These are phyloP conservation scores for Ampelocalamus luodianensis DNA, from an alignment of 176 grass and related monocot species.

Conservation along the genomic window DNA sequence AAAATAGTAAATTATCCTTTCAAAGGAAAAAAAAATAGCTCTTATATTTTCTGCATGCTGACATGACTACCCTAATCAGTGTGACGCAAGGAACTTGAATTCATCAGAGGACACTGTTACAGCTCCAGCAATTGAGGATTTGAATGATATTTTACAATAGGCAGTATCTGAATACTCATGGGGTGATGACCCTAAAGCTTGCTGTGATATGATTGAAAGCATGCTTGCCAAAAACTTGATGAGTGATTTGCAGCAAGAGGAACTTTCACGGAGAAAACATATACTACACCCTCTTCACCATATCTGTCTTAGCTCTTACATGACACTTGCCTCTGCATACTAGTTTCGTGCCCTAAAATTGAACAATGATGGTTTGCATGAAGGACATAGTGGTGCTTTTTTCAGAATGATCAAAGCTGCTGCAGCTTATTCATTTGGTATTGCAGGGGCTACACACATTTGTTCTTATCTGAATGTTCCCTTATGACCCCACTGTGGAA, in stretches of 20 bases:
- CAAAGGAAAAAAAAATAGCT: neutral
- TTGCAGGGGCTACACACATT: constrained; percentile 62
- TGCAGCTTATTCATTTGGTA: constrained; percentile 72
- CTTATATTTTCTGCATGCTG: constrained; percentile 23
- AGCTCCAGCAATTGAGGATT: constrained; percentile 41
- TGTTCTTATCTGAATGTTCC: constrained; percentile 77
- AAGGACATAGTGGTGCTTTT: constrained; percentile 26
- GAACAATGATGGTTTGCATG: constrained; percentile 22
- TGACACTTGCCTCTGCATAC: constrained; percentile 83
- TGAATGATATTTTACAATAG: constrained; percentile 63
- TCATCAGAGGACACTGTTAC: constrained; percentile 31
- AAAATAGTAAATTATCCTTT: neutral
- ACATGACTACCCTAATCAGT: constrained; percentile 48
- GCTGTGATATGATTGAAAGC: constrained; percentile 75
- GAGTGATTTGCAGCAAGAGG: constrained; percentile 33
- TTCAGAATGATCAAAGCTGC: constrained; percentile 67
- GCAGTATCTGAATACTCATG: constrained; percentile 67
- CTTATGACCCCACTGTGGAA: constrained; percentile 59
- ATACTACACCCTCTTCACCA: constrained; percentile 73
- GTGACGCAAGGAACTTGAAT: constrained; percentile 55
- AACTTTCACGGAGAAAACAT: constrained; percentile 42
- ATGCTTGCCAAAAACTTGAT: constrained; percentile 62
- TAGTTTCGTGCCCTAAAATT: constrained; percentile 48
- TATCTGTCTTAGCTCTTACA: constrained; percentile 66
- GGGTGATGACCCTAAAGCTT: constrained; percentile 66